Evolutionary conservation across 106 monocot genomes (phyloP).

Genomic region (Vanilla planifolia): DNA sequence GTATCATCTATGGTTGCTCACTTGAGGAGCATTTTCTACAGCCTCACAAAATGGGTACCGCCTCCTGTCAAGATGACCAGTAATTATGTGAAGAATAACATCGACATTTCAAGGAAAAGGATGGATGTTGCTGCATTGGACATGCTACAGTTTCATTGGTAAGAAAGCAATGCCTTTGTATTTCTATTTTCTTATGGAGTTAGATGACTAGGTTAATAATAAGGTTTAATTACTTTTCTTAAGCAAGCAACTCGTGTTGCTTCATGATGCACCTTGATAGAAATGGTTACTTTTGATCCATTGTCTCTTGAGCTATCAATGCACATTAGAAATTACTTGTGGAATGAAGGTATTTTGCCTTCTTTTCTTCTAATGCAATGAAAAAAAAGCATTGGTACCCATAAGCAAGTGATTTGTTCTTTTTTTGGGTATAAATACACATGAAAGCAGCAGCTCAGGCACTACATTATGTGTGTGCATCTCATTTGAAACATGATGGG

Average conservation of each 20-base stretch:
- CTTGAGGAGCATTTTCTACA: no score
- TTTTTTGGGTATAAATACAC: no score
- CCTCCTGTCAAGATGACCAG: constrained; percentile 97
- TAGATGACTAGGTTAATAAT: no score
- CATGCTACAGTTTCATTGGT: constrained; percentile 99
- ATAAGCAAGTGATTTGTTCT: no score
- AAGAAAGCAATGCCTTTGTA: constrained; percentile 3
- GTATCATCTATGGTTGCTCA: no score
- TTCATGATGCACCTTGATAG: no score
- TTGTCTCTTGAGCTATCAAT: not conserved
- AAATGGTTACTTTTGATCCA: not conserved
- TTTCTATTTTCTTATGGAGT: not conserved
- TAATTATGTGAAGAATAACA: constrained; percentile 64
- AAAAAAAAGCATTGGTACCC: no score
- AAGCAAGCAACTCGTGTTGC: no score
- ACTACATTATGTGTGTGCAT: no score
- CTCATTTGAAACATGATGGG: no score
- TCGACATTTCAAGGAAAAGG: constrained; percentile 76
- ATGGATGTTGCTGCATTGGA: constrained; percentile 92
- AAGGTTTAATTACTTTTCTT: no score
- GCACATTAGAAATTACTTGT: not conserved
- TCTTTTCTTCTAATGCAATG: not conserved
- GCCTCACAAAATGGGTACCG: constrained; percentile 96
- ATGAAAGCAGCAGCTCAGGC: no score
- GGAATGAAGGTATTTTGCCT: not conserved